Evolutionary conservation across 495 filamentous ascomycete species (phyloP).

Genomic region (Penicillium waksmanii): DNA sequence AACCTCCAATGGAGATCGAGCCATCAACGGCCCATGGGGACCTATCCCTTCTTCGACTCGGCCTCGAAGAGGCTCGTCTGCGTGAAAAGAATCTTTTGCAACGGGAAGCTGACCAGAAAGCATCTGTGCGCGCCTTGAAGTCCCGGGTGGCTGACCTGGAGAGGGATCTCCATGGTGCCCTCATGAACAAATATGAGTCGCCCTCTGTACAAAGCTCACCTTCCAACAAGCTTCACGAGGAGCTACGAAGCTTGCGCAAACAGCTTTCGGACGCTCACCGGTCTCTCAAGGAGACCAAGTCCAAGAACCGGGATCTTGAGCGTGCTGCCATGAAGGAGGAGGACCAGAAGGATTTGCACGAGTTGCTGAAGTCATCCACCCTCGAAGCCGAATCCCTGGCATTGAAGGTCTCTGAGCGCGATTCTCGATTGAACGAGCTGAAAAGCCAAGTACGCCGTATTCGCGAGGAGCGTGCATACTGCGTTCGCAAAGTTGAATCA

Average conservation of each 20-base stretch:
- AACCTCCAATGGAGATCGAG: slow-evolving; percentile 37
- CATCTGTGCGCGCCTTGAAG: slow-evolving; percentile 55
- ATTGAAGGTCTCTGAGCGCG: slow-evolving; percentile 57
- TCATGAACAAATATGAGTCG: slow-evolving; percentile 53
- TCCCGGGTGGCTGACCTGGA: slow-evolving; percentile 60
- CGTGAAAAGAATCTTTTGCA: slow-evolving; percentile 65
- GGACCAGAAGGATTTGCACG: slow-evolving; percentile 68
- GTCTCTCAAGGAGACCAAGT: slow-evolving; percentile 59
- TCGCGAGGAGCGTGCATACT: slow-evolving; percentile 60
- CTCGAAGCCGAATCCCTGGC: slow-evolving; percentile 67
- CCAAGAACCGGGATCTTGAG: slow-evolving; percentile 52
- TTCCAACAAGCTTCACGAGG: slow-evolving; percentile 58
- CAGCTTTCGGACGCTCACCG: slow-evolving; percentile 66
- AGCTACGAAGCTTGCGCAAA: slow-evolving; percentile 62
- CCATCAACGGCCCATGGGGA: slow-evolving; percentile 55
- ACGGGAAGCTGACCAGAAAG: slow-evolving; percentile 64
- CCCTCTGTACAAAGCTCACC: slow-evolving; percentile 55
- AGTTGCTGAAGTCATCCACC: slow-evolving; percentile 67
- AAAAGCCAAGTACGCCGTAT: slow-evolving; percentile 59
- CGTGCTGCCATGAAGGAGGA: slow-evolving; percentile 53
- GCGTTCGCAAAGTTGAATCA: slow-evolving; percentile 51
- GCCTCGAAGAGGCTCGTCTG: slow-evolving; percentile 63
- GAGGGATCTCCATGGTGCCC: slow-evolving; percentile 55
- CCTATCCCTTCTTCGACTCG: slow-evolving; percentile 59
- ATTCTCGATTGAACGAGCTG: slow-evolving; percentile 57